Base-by-base conservation (phyloP, 768 basidiomycete genomes). In the Pleurotus eryngii region DNA sequence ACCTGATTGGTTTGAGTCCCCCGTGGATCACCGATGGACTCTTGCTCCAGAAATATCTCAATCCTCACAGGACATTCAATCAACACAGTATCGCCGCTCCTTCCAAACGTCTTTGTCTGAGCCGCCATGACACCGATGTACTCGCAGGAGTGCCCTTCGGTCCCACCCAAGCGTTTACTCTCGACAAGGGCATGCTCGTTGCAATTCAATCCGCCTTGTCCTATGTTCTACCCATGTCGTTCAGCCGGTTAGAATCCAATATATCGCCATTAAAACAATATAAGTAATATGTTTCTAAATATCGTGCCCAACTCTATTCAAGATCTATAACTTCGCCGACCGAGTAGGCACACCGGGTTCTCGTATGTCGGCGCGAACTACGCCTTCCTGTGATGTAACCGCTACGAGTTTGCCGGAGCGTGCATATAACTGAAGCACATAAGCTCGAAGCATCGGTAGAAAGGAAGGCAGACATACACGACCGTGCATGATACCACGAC, bases 361-460 rank as follows among this genome's bases (percentile, higher is more conserved):
- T 59, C 79, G 76, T 60, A 77, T 72, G 61, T 81, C 74, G 27
- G 83, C 84, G 42, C 89, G 81, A 42, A 90, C 76, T 6, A 90
- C 86, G 5, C 90, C 91, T 74, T 92, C 91, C 67, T 93, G 91
- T 22, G 87, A 83, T 26, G 82, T 85, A 11, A 89, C 82, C n/a
- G 90, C 91, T 22, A 92, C 77, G 11, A 92, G 72, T 5, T 66
- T 79, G 6, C 90, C 90, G 22, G 70, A 47, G 50, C 62, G 56
- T 37, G 50, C 26, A 47, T 87, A 92, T 65, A 92, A 71, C 88
- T 92, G 39, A 24, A 22, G 12, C 12, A 35, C 8, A 9, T 12
- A 40, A 11, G 18, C 55, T 22, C 53, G 14, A 24, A 45, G 22
- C 42, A 37, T 38, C 30, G 56, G 50, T 17, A n/a, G 24, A 46